A percentile compares a stretch with the other conserved stretches of the same genome.
phyloP scores from a whole-genome alignment of 805 yeast species.

The Suhomyces xylopsoci region DNA sequence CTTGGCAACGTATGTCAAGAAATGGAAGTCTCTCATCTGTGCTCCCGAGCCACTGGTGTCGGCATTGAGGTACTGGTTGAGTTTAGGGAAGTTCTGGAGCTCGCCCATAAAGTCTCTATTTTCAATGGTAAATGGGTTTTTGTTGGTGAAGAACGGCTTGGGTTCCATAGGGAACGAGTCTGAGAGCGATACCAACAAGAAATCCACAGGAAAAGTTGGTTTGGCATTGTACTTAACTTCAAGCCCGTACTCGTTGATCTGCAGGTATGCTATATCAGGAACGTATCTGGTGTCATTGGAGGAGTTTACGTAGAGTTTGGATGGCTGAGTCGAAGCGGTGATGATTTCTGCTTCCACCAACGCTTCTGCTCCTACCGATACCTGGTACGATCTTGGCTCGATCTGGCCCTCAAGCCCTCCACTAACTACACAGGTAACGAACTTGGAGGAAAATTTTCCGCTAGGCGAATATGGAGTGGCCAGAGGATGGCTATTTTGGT shows the following conservation, averaged over 20 bases:
- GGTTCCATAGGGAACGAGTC: conserved; percentile 86
- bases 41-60: conserved; percentile 26
- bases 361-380: conserved; percentile 82
- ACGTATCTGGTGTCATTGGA: conserved; percentile 77
- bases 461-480: conserved; percentile 58
- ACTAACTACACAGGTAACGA: conserved; percentile 87
- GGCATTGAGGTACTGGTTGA: conserved; percentile 49
- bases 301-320: conserved; percentile 75
- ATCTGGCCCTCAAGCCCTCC: conserved; percentile 90
- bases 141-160: conserved; percentile 47
- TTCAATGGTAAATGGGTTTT: conserved; percentile 63
- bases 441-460: conserved; percentile 78
- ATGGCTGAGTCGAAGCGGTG: conserved; percentile 86
- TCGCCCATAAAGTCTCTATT: conserved; percentile 75
- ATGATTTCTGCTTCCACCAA: conserved; percentile 82
- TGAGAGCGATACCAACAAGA: conserved; percentile 73
- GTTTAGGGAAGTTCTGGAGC: conserved; percentile 59
- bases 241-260: conserved; percentile 81
- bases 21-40: conserved; percentile 68
- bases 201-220: conserved; percentile 29
- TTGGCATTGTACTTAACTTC: conserved; percentile 71
- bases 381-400: conserved; percentile 89
- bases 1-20: conserved; percentile 55
- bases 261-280: conserved; percentile 88
- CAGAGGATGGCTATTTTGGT: conserved; percentile 68